A percentile compares a stretch with the other conserved stretches of the same genome.
Evolutionary conservation across 2,329 filamentous ascomycete species (phyloP).

Genomic region (Kalaharituber pfeilii): DNA sequence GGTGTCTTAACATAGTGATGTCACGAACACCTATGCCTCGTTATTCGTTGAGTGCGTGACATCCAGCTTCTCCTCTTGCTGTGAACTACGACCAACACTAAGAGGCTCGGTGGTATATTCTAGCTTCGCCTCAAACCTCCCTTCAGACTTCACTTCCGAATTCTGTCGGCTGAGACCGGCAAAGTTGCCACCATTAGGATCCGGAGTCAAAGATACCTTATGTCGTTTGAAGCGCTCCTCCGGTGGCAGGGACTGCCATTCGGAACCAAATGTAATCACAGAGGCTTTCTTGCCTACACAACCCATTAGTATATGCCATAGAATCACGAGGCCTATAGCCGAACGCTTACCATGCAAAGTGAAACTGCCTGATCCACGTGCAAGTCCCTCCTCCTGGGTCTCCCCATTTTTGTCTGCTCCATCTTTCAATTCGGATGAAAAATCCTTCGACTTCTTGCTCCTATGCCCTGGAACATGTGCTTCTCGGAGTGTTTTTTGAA

Average conservation of each 20-base stretch:
- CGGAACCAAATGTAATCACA: slow-evolving; percentile 88
- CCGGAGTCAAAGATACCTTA: background rate
- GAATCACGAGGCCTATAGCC: background rate
- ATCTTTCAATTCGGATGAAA: slow-evolving; percentile 47
- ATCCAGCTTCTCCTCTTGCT: background rate
- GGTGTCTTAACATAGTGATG: background rate
- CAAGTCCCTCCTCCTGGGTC: slow-evolving; percentile 50
- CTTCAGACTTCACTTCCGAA: background rate
- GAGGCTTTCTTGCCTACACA: slow-evolving; percentile 68
- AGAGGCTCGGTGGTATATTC: background rate
- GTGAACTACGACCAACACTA: no score
- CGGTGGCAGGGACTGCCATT: slow-evolving; percentile 59
- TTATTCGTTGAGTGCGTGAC: background rate
- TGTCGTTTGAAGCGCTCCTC: slow-evolving; percentile 55
- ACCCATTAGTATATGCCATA: slow-evolving; percentile 4
- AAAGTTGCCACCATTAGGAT: background rate
- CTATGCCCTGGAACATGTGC: slow-evolving; percentile 42
- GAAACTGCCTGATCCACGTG: slow-evolving; percentile 71
- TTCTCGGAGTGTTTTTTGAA: slow-evolving; percentile 80
- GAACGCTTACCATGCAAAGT: slow-evolving; percentile 52
- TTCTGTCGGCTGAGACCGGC: background rate
- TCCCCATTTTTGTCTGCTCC: slow-evolving; percentile 43
- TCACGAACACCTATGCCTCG: background rate
- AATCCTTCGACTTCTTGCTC: slow-evolving; percentile 49
- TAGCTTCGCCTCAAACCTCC: background rate